Percentiles rank a stretch among this genome's conserved stretches.
phyloP scores from a whole-genome alignment of 805 yeast species.

The Kluyveromyces aestuarii region DNA sequence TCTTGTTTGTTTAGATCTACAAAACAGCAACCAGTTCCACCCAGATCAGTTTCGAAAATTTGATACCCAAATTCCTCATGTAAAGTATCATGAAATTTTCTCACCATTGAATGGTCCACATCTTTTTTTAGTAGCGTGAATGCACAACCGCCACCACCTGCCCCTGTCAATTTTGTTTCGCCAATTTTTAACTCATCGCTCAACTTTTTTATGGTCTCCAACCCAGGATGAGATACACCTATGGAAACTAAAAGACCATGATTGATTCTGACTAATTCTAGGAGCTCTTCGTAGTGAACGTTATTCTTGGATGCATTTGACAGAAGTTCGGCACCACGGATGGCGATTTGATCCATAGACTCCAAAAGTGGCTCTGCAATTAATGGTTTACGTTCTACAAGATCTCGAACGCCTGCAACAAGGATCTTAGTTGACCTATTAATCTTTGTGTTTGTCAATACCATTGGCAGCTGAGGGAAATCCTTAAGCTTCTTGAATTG shows the following conservation, averaged over 20 bases:
- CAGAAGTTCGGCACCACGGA: slow-evolving; percentile 41
- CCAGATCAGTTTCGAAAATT: slow-evolving; percentile 70
- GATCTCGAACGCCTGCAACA: slow-evolving; percentile 63
- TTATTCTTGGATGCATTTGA: slow-evolving; percentile 37
- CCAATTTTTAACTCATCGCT: slow-evolving; percentile 63
- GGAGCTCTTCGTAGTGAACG: slow-evolving; percentile 30
- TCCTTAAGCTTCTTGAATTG: slow-evolving; percentile 21
- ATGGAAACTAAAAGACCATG: slow-evolving; percentile 80
- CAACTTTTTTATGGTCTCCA: slow-evolving; percentile 64
- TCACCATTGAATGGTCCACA: slow-evolving; percentile 29
- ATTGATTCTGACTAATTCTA: slow-evolving; percentile 65
- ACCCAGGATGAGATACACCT: slow-evolving; percentile 89
- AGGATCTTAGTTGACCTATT: slow-evolving; percentile 81
- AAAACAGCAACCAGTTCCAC: slow-evolving; percentile 75
- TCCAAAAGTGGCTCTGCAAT: slow-evolving; percentile 52
- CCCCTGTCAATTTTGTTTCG: slow-evolving; percentile 91
- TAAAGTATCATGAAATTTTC: slow-evolving; percentile 25
- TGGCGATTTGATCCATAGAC: slow-evolving; percentile 67
- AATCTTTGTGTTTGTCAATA: slow-evolving; percentile 78
- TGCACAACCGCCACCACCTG: slow-evolving; percentile 99
- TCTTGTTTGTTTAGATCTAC: slow-evolving; percentile 10
- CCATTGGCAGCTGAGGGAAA: slow-evolving; percentile 63
- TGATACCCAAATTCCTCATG: slow-evolving; percentile 47
- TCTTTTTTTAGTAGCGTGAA: slow-evolving; percentile 61
- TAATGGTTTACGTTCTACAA: slow-evolving; percentile 44